These are phyloP conservation scores for Colletotrichum limetticola DNA, from an alignment of 2,329 filamentous ascomycete genomes.

Conservation along the genomic window DNA sequence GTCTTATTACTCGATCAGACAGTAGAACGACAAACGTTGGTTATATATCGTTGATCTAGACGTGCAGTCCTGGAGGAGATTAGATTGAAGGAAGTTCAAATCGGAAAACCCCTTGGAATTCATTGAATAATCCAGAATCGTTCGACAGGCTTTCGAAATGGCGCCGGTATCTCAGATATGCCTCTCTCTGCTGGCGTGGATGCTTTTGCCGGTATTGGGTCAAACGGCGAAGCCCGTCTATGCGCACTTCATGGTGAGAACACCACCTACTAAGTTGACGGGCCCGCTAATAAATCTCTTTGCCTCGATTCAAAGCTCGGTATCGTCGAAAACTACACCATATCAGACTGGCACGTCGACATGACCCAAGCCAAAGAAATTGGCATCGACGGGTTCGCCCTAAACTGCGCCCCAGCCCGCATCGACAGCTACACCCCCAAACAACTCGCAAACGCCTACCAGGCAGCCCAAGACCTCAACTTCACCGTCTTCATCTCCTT, in stretches of 20 bases:
- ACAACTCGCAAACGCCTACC: background rate
- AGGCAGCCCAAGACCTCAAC: conserved; percentile 33
- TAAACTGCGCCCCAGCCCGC: background rate
- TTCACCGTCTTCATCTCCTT: conserved; percentile 40
- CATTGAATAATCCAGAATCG: too few species aligned
- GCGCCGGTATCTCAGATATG: background rate
- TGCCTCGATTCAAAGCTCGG: background rate
- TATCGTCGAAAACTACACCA: background rate
- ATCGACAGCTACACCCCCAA: background rate
- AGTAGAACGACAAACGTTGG: background rate
- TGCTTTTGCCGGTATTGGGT: background rate
- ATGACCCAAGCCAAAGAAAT: background rate
- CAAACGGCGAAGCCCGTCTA: background rate
- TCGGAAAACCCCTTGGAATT: too few species aligned
- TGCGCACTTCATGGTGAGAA: background rate
- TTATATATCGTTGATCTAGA: too few species aligned
- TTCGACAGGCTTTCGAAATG: background rate
- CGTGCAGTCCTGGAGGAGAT: too few species aligned
- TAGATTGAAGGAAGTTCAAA: too few species aligned
- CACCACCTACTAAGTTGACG: background rate
- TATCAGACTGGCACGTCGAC: background rate
- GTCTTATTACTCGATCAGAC: background rate
- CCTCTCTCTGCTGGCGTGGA: background rate
- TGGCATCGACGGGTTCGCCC: background rate
- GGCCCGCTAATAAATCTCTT: background rate